Evolutionary conservation across 352 stramenopile genomes (phyloP).

Genomic region (Phytophthora tentaculata): DNA sequence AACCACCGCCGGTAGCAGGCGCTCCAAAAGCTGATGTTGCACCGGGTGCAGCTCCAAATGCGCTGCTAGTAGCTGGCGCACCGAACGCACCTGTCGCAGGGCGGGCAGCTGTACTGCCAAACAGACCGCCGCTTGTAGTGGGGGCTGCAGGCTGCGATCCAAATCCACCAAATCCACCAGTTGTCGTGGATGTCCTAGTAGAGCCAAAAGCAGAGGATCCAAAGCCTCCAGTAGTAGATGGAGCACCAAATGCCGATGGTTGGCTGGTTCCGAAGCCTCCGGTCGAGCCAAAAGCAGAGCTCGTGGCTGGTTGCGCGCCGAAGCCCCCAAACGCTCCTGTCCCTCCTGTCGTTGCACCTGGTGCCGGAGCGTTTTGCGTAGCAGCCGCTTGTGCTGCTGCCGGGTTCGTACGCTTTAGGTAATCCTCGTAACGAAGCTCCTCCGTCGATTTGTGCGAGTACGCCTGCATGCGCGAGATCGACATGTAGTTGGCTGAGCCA

Average conservation of each 20-base stretch:
- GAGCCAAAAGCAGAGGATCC: conserved; percentile 45
- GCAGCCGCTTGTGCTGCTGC: conserved; percentile 49
- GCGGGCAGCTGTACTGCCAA: conserved; percentile 40
- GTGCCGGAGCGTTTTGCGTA: conserved; percentile 50
- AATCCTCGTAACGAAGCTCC: conserved; percentile 82
- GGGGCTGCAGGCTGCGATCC: conserved; percentile 46
- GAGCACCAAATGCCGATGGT: conserved; percentile 45
- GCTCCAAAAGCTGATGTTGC: conserved; percentile 49
- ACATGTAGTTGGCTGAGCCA: conserved; percentile 64
- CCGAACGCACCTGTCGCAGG: conserved; percentile 41
- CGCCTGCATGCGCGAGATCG: conserved; percentile 72
- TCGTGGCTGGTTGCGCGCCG: conserved; percentile 32
- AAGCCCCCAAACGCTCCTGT: conserved; percentile 56
- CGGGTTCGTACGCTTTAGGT: conserved; percentile 77
- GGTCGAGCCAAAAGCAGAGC: conserved; percentile 51
- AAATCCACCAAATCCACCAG: conserved; percentile 60
- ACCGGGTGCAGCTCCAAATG: conserved; percentile 48
- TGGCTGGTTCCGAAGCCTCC: conserved; percentile 42
- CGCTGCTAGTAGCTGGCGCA: conserved; percentile 43
- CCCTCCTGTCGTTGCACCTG: conserved; percentile 39
- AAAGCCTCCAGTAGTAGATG: conserved; percentile 44
- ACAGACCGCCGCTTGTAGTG: conserved; percentile 38
- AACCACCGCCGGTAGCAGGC: conserved; percentile 37
- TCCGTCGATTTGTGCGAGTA: conserved; percentile 81
- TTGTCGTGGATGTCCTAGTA: conserved; percentile 23